These are phyloP conservation scores for Trametes hirsuta DNA, from an alignment of 1,284 basidiomycete species.

Conservation along the genomic window DNA sequence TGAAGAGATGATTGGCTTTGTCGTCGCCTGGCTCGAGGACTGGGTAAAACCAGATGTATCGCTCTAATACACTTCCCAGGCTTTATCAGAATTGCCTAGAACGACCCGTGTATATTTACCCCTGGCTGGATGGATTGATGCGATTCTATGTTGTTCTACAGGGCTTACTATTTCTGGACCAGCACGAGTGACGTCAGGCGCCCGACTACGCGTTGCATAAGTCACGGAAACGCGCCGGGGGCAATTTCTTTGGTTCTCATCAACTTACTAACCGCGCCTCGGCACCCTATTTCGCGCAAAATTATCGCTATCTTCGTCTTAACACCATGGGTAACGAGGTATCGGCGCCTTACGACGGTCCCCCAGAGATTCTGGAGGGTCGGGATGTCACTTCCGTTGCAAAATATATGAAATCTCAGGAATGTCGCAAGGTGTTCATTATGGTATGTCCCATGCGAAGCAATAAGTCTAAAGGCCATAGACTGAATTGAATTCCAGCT, in stretches of 20 bases:
- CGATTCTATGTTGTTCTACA: background rate
- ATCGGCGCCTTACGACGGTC: slow-evolving; percentile 28
- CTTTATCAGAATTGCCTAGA: background rate
- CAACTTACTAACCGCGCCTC: background rate
- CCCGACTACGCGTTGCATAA: background rate
- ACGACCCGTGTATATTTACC: background rate
- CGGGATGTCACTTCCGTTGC: slow-evolving; percentile 52
- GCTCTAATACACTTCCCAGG: too few species aligned
- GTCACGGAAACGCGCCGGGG: background rate
- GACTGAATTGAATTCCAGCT: slow-evolving; percentile 42
- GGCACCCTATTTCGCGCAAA: background rate
- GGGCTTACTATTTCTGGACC: background rate
- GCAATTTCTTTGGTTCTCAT: background rate
- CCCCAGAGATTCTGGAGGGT: slow-evolving; percentile 36
- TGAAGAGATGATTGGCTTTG: slow-evolving; percentile 79
- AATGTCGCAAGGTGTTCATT: slow-evolving; percentile 68
- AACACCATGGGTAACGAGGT: slow-evolving; percentile 25
- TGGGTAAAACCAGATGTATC: slow-evolving; percentile 36
- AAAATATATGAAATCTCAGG: slow-evolving; percentile 67
- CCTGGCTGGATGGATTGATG: background rate
- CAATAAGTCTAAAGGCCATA: background rate
- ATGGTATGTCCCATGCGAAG: slow-evolving; percentile 51
- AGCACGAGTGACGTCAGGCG: slow-evolving; percentile 9
- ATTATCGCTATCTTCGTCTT: background rate
- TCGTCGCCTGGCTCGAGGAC: slow-evolving; percentile 81